Base-by-base conservation (phyloP, 140 eudicot genomes). In the Ambrosia hybrid region DNA sequence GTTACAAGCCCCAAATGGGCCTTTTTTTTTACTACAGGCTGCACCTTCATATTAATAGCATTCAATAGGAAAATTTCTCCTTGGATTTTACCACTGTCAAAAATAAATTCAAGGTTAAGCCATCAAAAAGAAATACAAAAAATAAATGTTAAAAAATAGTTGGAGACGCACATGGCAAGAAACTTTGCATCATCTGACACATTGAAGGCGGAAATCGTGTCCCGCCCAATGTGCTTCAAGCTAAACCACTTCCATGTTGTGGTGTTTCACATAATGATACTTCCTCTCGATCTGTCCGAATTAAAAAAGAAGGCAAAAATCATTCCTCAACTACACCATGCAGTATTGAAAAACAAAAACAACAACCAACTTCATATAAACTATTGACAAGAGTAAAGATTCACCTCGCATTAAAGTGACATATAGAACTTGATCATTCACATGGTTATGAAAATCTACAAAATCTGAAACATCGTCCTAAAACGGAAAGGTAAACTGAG, bases 1-100 rank as follows among this genome's bases (percentile, higher is more conserved):
- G 98, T 93, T 57, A 93, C 91, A 53, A 90, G 84, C 72, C 93
- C 97, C 53, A 93, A 77, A 85, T 93, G 98, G 39, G 98, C n/a
- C 97, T 74, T 82, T 90, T 63, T 75, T 93, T 6, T n/a, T n/a
- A 88, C 83, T 48, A 72, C 70, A 48, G 80, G 82, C 9, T 82
- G 89, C 64, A 84, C 85, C 73, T 74, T 79, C 91, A n/a, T 77
- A 57, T 34, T 87, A 13, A 76, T 55, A 56, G 97, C 86, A 72
- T 80, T 74, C 39, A 90, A 26, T 15, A 93, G 69, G 41, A 38
- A 70, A 36, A 93, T 37, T 71, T 85, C 89, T 34, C 98, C 97
- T 79, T 90, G 75, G 52, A 81, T 82, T 53, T 97, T 90, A 72
- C 98, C 97, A 13, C 98, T 93, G 85, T 70, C 36, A 41, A 65